Conservation (phyloP, 139 green algal genomes). For the Axilococcus clingmanii region DNA sequence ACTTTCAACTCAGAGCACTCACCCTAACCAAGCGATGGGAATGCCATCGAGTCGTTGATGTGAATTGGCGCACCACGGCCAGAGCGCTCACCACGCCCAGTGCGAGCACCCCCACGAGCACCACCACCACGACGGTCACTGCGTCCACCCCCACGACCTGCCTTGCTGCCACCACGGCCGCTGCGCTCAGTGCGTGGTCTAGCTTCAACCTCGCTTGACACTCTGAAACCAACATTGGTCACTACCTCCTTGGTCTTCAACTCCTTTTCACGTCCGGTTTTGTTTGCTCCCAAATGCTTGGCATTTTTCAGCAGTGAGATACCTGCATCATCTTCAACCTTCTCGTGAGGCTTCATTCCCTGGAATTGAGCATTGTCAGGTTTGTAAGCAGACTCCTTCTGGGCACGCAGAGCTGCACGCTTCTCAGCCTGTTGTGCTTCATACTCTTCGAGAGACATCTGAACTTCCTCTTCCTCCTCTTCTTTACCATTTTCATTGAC, state of each 20-base stretch:
- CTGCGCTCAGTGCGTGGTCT: background rate
- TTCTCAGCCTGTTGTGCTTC: constrained; percentile 60
- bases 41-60: constrained; percentile 20
- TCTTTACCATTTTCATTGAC: constrained; percentile 16
- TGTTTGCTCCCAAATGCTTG: constrained; percentile 28
- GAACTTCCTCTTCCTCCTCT: constrained; percentile 27
- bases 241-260: constrained; percentile 39
- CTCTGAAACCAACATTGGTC: constrained; percentile 21
- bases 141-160: constrained; percentile 8
- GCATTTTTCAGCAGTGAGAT: constrained; percentile 32
- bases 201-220: constrained; percentile 9
- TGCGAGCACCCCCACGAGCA: background rate
- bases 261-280: constrained; percentile 18
- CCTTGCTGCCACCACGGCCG: constrained; percentile 2
- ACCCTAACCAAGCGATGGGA: constrained; percentile 21
- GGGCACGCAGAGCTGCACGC: constrained; percentile 65
- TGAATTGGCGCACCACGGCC: constrained; percentile 7
- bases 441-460: constrained; percentile 68
- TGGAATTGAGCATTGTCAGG: constrained; percentile 32
- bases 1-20: no score
- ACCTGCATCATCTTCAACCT: constrained; percentile 28
- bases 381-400: constrained; percentile 20
- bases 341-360: constrained; percentile 32
- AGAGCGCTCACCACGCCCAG: background rate
- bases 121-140: constrained; percentile 1